These are phyloP conservation scores for Vitis hybrid DNA, from an alignment of 177 flowering plant genomes.

Conservation along the genomic window DNA sequence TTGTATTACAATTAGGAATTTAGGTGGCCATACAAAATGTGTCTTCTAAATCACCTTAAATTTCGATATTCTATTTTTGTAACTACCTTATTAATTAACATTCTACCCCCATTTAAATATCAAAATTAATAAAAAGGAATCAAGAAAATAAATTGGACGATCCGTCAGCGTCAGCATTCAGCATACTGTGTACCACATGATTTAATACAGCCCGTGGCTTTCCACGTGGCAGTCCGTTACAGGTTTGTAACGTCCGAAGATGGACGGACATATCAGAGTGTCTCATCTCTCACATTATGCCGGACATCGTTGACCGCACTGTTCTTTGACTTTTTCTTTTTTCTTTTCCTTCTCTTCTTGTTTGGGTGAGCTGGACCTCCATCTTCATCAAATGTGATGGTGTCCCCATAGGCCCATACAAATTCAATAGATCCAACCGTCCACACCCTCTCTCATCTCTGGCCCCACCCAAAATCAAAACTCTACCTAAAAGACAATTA, in stretches of 20 bases:
- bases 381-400: neutral
- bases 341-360: neutral
- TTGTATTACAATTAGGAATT: no score
- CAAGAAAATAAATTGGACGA: no score
- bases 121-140: no score
- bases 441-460: neutral
- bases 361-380: no score
- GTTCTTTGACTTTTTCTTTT: neutral
- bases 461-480: neutral
- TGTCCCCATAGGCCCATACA: neutral
- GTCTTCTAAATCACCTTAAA: no score
- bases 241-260: neutral
- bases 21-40: no score
- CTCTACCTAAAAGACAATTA: neutral
- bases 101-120: no score
- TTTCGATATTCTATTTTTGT: no score
- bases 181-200: no score
- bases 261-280: neutral
- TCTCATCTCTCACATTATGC: neutral
- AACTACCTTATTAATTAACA: no score
- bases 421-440: neutral
- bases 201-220: accelerated
- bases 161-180: no score
- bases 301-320: neutral
- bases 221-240: neutral